Evolutionary conservation across 805 yeast species (phyloP).

Genomic region (Sugiyamaella lignohabitans): DNA sequence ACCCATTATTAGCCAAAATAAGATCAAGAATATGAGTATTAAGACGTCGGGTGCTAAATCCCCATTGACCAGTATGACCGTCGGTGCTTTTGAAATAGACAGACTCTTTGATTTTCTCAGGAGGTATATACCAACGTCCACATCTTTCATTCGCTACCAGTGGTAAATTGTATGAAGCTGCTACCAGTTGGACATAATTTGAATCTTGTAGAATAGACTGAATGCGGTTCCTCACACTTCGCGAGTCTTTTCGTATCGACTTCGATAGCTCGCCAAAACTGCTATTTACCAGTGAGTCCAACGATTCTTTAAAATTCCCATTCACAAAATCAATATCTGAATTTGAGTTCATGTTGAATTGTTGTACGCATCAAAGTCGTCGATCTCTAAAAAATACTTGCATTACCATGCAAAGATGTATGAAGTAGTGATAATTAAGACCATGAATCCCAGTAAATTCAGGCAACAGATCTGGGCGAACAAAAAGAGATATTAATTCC

Average conservation of each 20-base stretch:
- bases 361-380: too few relatives aligned
- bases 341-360: not conserved
- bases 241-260: constrained; percentile 44
- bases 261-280: constrained; percentile 24
- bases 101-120: constrained; percentile 36
- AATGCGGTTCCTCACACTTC: constrained; percentile 52
- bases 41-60: constrained; percentile 63
- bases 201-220: constrained; percentile 67
- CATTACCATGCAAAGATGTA: too few relatives aligned
- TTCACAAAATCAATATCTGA: not conserved
- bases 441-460: too few relatives aligned
- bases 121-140: constrained; percentile 76
- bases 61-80: constrained; percentile 82
- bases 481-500: too few relatives aligned
- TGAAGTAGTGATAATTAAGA: too few relatives aligned
- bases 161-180: constrained; percentile 30
- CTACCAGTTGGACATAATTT: constrained; percentile 41
- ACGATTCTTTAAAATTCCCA: not conserved
- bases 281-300: not conserved
- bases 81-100: constrained; percentile 87
- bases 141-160: constrained; percentile 71
- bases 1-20: constrained; percentile 40
- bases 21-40: constrained; percentile 63
- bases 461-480: too few relatives aligned
- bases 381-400: too few relatives aligned